These are phyloP conservation scores for Colletotrichum australisinense DNA, from an alignment of 2,329 filamentous ascomycete genomes.

Conservation along the genomic window DNA sequence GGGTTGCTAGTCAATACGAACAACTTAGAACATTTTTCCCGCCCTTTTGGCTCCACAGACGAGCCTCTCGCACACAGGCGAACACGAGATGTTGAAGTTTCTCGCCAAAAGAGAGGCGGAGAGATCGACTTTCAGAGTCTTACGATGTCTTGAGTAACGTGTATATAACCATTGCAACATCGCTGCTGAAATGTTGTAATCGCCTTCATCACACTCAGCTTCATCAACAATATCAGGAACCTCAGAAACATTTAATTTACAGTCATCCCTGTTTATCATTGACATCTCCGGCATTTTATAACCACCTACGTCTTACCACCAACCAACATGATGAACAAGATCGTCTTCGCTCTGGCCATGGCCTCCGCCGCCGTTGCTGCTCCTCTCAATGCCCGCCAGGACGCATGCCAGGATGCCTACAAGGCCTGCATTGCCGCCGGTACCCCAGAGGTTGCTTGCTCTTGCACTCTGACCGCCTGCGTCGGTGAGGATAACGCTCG, in stretches of 20 bases:
- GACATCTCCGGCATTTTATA: neutral
- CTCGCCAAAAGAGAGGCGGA: neutral
- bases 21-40: neutral
- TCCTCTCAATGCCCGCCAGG: constrained; percentile 7
- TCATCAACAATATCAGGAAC: neutral
- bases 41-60: constrained; percentile 18
- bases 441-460: constrained; percentile 20
- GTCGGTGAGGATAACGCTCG: constrained; percentile 33
- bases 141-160: neutral
- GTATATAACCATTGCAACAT: constrained; percentile 6
- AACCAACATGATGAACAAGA: constrained; percentile 21
- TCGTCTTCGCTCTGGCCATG: constrained; percentile 28
- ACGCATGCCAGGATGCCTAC: constrained; percentile 22
- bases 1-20: constrained; percentile 20
- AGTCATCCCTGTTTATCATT: neutral
- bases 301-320: neutral
- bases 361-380: constrained; percentile 26
- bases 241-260: neutral
- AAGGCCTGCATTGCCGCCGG: constrained; percentile 29
- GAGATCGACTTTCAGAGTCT: neutral
- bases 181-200: neutral
- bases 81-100: constrained; percentile 21
- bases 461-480: constrained; percentile 24
- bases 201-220: neutral
- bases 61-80: constrained; percentile 6